Percentiles rank a stretch among this genome's conserved stretches.
Conservation (phyloP, 805 yeast genomes). For the Cyberlindnera xishuangbannaensis region DNA sequence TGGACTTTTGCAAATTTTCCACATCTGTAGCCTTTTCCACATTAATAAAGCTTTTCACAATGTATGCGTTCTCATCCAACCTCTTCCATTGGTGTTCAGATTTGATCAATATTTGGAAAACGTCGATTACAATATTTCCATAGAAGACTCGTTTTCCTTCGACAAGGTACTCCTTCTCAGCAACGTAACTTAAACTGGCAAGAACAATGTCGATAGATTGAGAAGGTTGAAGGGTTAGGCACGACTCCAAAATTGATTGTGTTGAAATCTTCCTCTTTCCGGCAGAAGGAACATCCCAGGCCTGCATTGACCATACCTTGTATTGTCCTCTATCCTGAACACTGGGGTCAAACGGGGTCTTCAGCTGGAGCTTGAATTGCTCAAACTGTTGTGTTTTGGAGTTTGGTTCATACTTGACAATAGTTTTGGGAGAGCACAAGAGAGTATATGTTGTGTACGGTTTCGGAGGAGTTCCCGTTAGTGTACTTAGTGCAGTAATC, state of each 20-base stretch:
- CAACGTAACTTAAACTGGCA: conserved; percentile 65
- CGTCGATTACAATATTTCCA: conserved; percentile 50
- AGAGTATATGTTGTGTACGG: conserved; percentile 13
- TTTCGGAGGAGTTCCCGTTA: conserved; percentile 18
- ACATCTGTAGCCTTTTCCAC: conserved; percentile 70
- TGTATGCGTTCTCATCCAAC: conserved; percentile 45
- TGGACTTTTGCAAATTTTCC: conserved; percentile 60
- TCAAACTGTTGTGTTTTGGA: conserved; percentile 23
- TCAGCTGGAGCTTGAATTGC: conserved; percentile 21
- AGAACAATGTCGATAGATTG: conserved; percentile 35
- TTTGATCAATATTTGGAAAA: conserved; percentile 39
- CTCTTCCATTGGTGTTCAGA: conserved; percentile 25
- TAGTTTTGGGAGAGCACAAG: conserved; percentile 18
- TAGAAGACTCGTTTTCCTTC: conserved; percentile 59
- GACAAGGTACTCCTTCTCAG: conserved; percentile 54
- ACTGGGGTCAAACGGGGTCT: conserved; percentile 9
- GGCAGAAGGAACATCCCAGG: conserved; percentile 71
- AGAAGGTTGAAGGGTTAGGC: conserved; percentile 27
- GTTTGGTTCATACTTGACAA: conserved; percentile 26
- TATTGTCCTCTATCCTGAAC: conserved; percentile 5
- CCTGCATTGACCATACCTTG: conserved; percentile 54
- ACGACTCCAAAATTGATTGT: conserved; percentile 61
- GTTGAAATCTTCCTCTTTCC: conserved; percentile 58
- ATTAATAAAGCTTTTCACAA: conserved; percentile 63
- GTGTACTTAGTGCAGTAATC: conserved; percentile 17